phyloP scores from a whole-genome alignment of 305 asterid genomes.

The Fraxinus platypoda region DNA sequence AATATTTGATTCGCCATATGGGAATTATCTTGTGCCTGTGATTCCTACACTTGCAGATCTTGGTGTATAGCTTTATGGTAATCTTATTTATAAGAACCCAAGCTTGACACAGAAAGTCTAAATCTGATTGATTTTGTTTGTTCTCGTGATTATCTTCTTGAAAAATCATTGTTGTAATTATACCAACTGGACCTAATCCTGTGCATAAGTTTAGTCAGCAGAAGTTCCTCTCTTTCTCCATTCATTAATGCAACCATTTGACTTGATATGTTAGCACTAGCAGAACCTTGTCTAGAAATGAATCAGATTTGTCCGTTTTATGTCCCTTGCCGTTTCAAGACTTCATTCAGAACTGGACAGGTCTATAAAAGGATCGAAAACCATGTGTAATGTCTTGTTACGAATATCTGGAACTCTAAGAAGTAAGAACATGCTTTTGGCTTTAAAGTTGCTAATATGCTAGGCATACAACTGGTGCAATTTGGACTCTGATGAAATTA shows the following conservation, averaged over 20 bases:
- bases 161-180: neutral
- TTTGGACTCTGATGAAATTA: neutral
- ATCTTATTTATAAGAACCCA: neutral
- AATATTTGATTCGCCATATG: conserved; percentile 64
- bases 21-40: conserved; percentile 77
- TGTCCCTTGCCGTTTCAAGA: neutral
- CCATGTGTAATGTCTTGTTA: neutral
- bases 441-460: neutral
- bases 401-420: no score
- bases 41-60: conserved; percentile 73
- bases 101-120: neutral
- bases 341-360: neutral
- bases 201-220: neutral
- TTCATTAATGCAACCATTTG: neutral
- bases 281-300: neutral
- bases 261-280: neutral
- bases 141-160: neutral
- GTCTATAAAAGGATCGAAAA: neutral
- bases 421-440: neutral
- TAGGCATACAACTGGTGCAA: neutral
- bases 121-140: neutral
- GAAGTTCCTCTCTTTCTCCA: neutral
- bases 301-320: no score
- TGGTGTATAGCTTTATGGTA: conserved; percentile 25
- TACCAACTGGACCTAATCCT: neutral